phyloP scores from a whole-genome alignment of 768 basidiomycete species.

The Macrolepiota fuliginosa region DNA sequence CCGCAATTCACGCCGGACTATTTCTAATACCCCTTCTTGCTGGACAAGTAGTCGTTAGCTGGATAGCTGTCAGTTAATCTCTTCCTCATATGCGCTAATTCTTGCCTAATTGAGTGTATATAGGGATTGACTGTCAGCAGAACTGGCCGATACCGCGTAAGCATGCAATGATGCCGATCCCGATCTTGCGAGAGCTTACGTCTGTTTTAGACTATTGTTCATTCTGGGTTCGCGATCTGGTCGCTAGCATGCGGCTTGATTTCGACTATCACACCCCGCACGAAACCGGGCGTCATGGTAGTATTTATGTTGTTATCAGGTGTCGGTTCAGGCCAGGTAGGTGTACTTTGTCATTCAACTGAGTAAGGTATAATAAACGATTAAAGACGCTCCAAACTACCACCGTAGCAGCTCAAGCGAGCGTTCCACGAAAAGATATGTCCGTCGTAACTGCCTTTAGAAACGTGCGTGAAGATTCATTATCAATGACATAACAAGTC shows the following conservation, averaged over 20 bases:
- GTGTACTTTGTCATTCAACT: conserved; percentile 16
- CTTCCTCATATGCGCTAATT: not conserved
- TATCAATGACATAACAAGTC: not conserved
- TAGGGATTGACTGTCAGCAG: conserved; percentile 61
- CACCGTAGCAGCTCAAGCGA: conserved; percentile 71
- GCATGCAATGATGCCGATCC: conserved; percentile 1
- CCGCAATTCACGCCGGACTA: conserved; percentile 54
- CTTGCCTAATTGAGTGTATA: not conserved
- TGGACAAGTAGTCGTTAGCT: conserved; percentile 59
- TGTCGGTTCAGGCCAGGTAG: conserved; percentile 56
- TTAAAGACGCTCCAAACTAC: conserved; percentile 58
- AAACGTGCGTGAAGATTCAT: conserved; percentile 35
- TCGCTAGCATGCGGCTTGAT: conserved; percentile 67
- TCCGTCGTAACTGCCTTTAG: conserved; percentile 70
- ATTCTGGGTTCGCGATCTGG: conserved; percentile 66
- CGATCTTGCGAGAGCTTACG: not conserved
- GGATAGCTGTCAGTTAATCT: conserved; percentile 40
- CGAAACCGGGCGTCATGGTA: conserved; percentile 48
- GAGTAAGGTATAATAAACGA: not conserved
- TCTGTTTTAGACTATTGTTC: conserved; percentile 45
- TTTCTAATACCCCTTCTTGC: conserved; percentile 70
- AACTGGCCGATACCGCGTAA: conserved; percentile 62
- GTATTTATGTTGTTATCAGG: conserved; percentile 62
- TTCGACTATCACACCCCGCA: conserved; percentile 55
- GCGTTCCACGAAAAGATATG: conserved; percentile 70